Percentiles rank a stretch among this genome's conserved stretches.
Evolutionary conservation across 2,329 filamentous ascomycete genomes (phyloP).

Genomic region (Trichophyton verrucosum): DNA sequence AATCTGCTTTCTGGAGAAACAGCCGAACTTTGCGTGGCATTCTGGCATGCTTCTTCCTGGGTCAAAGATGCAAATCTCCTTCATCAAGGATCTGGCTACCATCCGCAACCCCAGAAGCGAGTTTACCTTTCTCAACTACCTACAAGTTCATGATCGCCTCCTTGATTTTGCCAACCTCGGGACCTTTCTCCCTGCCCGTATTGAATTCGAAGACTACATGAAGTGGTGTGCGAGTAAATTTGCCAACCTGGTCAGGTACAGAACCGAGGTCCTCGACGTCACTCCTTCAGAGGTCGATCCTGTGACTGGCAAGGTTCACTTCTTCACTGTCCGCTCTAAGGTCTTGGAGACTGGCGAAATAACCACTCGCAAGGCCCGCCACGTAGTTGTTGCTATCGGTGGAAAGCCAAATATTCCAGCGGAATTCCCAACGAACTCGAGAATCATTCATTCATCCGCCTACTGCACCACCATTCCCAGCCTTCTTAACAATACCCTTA

Average conservation of each 20-base stretch:
- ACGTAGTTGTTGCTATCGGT: conserved; percentile 53
- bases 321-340: conserved; percentile 55
- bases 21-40: conserved; percentile 76
- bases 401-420: conserved; percentile 59
- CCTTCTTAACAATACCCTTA: conserved; percentile 27
- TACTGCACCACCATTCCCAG: conserved; percentile 47
- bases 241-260: conserved; percentile 58
- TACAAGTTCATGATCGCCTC: conserved; percentile 67
- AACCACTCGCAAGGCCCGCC: conserved; percentile 30
- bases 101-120: conserved; percentile 74
- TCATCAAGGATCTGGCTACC: conserved; percentile 90
- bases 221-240: conserved; percentile 82
- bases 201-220: conserved; percentile 92
- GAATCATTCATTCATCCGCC: conserved; percentile 78
- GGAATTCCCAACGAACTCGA: conserved; percentile 55
- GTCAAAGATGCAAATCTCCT: conserved; percentile 94
- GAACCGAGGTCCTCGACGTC: conserved; percentile 62
- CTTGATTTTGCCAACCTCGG: conserved; percentile 81
- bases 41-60: conserved; percentile 87
- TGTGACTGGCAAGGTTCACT: conserved; percentile 42
- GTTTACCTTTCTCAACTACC: conserved; percentile 93
- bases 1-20: conserved; percentile 78
- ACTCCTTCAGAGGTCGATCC: conserved; percentile 43
- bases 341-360: conserved; percentile 40
- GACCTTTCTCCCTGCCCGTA: conserved; percentile 73